phyloP scores from a whole-genome alignment of 148 eudicot genomes.

The Polygonum aviculare region DNA sequence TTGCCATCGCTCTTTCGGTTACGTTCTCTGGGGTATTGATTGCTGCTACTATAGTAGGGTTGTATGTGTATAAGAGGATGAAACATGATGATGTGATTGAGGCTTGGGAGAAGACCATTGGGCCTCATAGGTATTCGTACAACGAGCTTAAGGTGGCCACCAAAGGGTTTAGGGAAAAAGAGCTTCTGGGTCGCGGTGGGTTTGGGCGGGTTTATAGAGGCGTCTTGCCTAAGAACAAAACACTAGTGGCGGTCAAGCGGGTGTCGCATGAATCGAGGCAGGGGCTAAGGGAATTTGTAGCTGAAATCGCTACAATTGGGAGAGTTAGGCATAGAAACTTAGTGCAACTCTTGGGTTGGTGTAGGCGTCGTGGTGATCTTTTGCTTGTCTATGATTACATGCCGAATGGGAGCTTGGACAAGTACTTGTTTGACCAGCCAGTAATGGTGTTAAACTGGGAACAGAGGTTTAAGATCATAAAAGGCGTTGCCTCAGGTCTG shows the following conservation, averaged over 20 bases:
- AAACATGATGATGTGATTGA: conserved; percentile 38
- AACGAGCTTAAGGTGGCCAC: conserved; percentile 36
- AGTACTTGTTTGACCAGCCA: conserved; percentile 21
- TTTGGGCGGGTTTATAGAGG: conserved; percentile 37
- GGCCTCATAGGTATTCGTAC: conserved; percentile 33
- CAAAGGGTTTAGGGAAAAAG: conserved; percentile 36
- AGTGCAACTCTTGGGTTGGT: conserved; percentile 34
- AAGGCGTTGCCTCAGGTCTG: conserved; percentile 44
- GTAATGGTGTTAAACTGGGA: conserved; percentile 25
- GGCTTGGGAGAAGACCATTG: conserved; percentile 40
- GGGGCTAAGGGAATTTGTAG: conserved; percentile 32
- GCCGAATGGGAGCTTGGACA: conserved; percentile 63
- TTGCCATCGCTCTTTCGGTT: conserved; percentile 5
- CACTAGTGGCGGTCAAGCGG: conserved; percentile 28
- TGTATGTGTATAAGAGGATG: conserved; percentile 25
- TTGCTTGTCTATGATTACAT: conserved; percentile 52
- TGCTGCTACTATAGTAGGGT: conserved; percentile 1
- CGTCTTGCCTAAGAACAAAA: conserved; percentile 20
- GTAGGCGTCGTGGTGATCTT: conserved; percentile 34
- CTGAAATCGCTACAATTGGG: conserved; percentile 30
- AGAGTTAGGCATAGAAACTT: conserved; percentile 31
- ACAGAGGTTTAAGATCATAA: conserved; percentile 39
- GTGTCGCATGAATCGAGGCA: conserved; percentile 32
- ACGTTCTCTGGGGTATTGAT: conserved; percentile 12
- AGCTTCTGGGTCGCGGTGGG: conserved; percentile 31